Base-by-base conservation (phyloP, 2,329 filamentous ascomycete species). In the Orbilia oligospora region DNA sequence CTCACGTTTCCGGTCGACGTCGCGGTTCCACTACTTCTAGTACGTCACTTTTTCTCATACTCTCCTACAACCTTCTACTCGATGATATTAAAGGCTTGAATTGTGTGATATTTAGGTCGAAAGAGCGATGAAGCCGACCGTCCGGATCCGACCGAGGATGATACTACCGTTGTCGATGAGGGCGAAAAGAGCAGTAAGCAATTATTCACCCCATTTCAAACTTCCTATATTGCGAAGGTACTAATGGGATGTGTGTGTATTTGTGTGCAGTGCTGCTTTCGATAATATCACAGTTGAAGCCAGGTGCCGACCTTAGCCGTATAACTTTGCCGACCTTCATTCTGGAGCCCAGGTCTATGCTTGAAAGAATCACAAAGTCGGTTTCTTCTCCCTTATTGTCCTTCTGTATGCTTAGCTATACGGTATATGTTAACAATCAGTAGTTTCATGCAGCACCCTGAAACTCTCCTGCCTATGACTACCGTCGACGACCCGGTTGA, bases 401-500 rank as follows among this genome's bases (percentile, higher is more conserved):
- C 18, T 91, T 94, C 83, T 97, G 94, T 82, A 98, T 98, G 95
- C 87, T 10, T 95, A 82, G 98, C 98, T 84, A 98, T 96, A 83
- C 98, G 98, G 94, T 16, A 16, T 97, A 87, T 81, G n/a, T 5
- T 46, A 9, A 46, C 6, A 16, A 46, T 46, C 1, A 46, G 18
- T 84, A 97, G 94, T 87, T 99, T 99, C 88, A 99, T 99, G 96
- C 97, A 95, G 82, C 96, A 99, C 84, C 96, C 96, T 48, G 96
- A 99, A 85, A 97, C 94, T 83, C 91, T 99, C 36, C 90, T 99
- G 3, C 91, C 92, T 38, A 96, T 98, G 85, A 89, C 95, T 53
- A 87, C 90, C 56, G 92, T 97, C 82, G 92, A 98, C 65, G 95
- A 99, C 83, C 95, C 96, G 0, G 87, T 93, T 71, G 87, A 95